A percentile compares a stretch with the other conserved stretches of the same genome.
Evolutionary conservation across 2,329 filamentous ascomycete genomes (phyloP).

Genomic region (Ophiosphaerella narmari): DNA sequence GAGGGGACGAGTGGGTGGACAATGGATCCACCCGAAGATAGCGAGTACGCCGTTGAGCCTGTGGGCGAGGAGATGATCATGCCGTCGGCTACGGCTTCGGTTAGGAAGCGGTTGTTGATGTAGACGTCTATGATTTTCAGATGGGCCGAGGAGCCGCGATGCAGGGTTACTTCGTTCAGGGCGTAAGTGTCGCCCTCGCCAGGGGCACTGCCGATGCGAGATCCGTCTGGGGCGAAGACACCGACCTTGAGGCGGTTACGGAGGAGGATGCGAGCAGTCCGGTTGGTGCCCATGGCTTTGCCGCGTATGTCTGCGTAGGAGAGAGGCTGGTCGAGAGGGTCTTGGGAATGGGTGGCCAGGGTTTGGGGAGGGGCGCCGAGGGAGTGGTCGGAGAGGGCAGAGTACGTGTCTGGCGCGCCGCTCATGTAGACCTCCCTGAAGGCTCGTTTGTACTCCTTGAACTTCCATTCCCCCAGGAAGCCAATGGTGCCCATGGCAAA

Average conservation of each 20-base stretch:
- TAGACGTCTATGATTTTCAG: slow-evolving; percentile 90
- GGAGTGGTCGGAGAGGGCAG: slow-evolving; percentile 63
- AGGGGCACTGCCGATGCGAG: slow-evolving; percentile 38
- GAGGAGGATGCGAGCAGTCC: slow-evolving; percentile 80
- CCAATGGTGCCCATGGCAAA: slow-evolving; percentile 98
- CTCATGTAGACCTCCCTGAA: slow-evolving; percentile 94
- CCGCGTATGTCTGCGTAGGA: slow-evolving; percentile 75
- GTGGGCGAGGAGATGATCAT: slow-evolving; percentile 94
- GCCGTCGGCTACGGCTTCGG: slow-evolving; percentile 91
- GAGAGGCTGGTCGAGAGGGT: slow-evolving; percentile 33
- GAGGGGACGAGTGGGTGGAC: slow-evolving; percentile 91
- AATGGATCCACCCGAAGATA: slow-evolving; percentile 91
- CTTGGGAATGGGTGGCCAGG: slow-evolving; percentile 69
- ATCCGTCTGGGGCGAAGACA: slow-evolving; percentile 74
- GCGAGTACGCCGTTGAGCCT: slow-evolving; percentile 90
- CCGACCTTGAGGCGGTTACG: slow-evolving; percentile 87
- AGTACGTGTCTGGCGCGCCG: slow-evolving; percentile 59
- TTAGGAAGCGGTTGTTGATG: slow-evolving; percentile 86
- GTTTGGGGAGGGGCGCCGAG: slow-evolving; percentile 70
- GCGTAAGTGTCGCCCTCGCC: slow-evolving; percentile 62
- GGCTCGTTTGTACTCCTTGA: slow-evolving; percentile 86
- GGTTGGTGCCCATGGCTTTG: slow-evolving; percentile 76
- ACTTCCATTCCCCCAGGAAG: slow-evolving; percentile 96
- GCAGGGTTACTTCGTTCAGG: slow-evolving; percentile 94
- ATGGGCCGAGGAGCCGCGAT: slow-evolving; percentile 87